A percentile compares a stretch with the other conserved stretches of the same genome.
phyloP scores from a whole-genome alignment of 208 protist genomes.

The Tritrichomonas foetus region DNA sequence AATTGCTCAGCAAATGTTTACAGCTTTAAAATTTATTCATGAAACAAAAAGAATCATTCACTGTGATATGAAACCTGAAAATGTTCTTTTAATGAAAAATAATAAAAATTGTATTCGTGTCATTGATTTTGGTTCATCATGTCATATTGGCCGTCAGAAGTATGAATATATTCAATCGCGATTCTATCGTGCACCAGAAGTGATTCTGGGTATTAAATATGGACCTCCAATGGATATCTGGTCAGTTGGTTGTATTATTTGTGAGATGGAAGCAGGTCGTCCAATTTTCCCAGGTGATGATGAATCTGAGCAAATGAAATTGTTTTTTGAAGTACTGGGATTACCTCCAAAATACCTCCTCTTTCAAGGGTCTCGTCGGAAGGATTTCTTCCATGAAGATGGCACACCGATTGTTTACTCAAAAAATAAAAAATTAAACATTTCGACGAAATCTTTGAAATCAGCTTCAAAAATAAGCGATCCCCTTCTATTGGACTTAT shows the following conservation, averaged over 20 bases:
- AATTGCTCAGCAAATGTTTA: not conserved
- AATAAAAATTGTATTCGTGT: conserved; percentile 71
- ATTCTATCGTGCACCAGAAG: conserved; percentile 65
- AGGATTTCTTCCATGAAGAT: conserved; percentile 15
- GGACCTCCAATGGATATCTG: conserved; percentile 63
- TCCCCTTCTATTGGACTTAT: conserved; percentile 35
- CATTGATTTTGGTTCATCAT: conserved; percentile 95
- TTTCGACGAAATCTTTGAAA: not conserved
- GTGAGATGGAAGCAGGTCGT: conserved; percentile 53
- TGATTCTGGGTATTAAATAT: conserved; percentile 61
- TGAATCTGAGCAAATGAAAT: conserved; percentile 50
- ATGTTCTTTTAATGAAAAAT: not conserved
- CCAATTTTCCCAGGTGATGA: conserved; percentile 60
- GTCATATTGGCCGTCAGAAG: conserved; percentile 71
- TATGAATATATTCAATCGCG: conserved; percentile 77
- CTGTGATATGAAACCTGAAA: conserved; percentile 36
- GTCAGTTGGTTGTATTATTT: conserved; percentile 60
- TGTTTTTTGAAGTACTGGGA: conserved; percentile 46
- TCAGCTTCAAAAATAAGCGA: not conserved
- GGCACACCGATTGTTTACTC: not conserved
- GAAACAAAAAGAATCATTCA: not conserved
- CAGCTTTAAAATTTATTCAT: conserved; percentile 36
- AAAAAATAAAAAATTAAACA: not conserved
- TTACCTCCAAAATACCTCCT: conserved; percentile 45
- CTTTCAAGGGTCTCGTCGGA: not conserved